phyloP scores from a whole-genome alignment of 768 basidiomycete species.

The Tulasnella sp. region DNA sequence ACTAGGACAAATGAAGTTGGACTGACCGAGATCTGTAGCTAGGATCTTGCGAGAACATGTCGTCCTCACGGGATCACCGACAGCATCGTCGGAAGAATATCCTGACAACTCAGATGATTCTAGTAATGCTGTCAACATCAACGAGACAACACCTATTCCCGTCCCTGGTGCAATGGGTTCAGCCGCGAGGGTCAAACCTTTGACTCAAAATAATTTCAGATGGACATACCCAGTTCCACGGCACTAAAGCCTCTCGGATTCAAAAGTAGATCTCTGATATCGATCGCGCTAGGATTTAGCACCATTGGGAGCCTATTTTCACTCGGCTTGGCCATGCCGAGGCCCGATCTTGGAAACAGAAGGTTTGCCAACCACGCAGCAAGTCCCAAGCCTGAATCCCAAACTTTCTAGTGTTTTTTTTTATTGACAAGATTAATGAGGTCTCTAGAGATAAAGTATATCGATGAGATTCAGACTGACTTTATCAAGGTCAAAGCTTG shows the following conservation, averaged over 20 bases:
- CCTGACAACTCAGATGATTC: slow-evolving; percentile 21
- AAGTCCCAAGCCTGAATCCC: slow-evolving; percentile 86
- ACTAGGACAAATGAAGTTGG: not conserved
- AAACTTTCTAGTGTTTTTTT: slow-evolving; percentile 66
- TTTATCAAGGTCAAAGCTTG: slow-evolving; percentile 88
- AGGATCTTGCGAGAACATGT: slow-evolving; percentile 30
- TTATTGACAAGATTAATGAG: not conserved
- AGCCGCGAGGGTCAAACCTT: too few relatives aligned
- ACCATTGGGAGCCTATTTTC: too few relatives aligned
- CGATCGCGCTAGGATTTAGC: not conserved
- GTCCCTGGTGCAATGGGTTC: slow-evolving; percentile 40
- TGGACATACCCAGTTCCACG: slow-evolving; percentile 56
- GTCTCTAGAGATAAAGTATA: not conserved
- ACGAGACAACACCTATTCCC: slow-evolving; percentile 71
- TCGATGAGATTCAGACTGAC: slow-evolving; percentile 30
- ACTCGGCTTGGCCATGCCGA: not conserved
- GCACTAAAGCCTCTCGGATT: slow-evolving; percentile 23
- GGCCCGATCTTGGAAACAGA: not conserved
- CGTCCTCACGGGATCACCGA: too few relatives aligned
- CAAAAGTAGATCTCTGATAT: not conserved
- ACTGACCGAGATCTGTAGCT: slow-evolving; percentile 63
- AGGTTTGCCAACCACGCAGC: slow-evolving; percentile 55
- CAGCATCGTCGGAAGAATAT: too few relatives aligned
- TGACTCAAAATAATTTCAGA: too few relatives aligned
- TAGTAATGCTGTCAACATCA: slow-evolving; percentile 48